A percentile compares a stretch with the other conserved stretches of the same genome.
Conservation (phyloP, 257 asterid genomes). For the Solanum chaucha region DNA sequence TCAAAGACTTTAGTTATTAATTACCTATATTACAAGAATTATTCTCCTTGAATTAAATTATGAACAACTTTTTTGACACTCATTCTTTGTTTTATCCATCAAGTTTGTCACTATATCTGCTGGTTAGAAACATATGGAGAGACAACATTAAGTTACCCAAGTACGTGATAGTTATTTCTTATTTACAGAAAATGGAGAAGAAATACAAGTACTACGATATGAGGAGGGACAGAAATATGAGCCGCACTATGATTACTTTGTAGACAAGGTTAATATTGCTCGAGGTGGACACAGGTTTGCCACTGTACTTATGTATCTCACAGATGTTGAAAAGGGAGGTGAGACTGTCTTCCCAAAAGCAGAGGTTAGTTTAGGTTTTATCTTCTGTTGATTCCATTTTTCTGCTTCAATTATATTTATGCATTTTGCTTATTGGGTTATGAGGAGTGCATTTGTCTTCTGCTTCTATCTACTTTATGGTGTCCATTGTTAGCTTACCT, state of each 20-base stretch:
- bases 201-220: conserved; percentile 77
- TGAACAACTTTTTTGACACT: neutral
- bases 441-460: neutral
- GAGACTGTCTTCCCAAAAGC: conserved; percentile 94
- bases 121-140: neutral
- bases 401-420: neutral
- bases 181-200: conserved; percentile 83
- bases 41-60: neutral
- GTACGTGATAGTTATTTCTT: neutral
- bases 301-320: conserved; percentile 86
- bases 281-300: conserved; percentile 95
- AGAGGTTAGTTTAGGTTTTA: conserved; percentile 49
- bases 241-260: conserved; percentile 76
- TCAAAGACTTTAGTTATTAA: neutral
- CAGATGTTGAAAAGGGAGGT: conserved; percentile 86
- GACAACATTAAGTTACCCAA: neutral
- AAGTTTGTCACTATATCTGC: neutral
- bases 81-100: neutral
- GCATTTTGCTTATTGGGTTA: neutral
- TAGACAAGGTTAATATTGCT: conserved; percentile 64
- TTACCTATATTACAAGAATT: neutral
- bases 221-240: conserved; percentile 96
- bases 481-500: neutral
- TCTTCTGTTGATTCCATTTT: neutral
- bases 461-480: neutral